Conservation (phyloP, 768 basidiomycete species). For the Lactarius tabidus region DNA sequence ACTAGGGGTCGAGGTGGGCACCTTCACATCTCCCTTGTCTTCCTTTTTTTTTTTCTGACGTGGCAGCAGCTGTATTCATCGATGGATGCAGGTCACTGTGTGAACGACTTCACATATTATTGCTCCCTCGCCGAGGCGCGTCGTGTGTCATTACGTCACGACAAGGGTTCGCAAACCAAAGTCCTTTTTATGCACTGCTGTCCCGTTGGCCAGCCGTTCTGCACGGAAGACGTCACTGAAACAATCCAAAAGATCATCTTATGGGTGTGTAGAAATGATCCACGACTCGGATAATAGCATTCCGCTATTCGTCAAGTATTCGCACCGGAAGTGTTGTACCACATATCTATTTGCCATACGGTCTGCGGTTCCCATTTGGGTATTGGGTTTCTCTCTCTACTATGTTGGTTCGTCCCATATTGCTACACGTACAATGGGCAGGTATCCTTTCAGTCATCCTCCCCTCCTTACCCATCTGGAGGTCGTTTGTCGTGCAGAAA, state of each 20-base stretch:
- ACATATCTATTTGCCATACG: background rate
- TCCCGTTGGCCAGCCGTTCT: constrained; percentile 59
- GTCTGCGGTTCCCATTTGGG: constrained; percentile 13
- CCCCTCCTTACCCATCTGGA: background rate
- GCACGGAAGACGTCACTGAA: constrained; percentile 63
- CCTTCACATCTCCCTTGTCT: background rate
- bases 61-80: constrained; percentile 60
- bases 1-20: constrained; percentile 45
- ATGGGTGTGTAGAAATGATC: constrained; percentile 44
- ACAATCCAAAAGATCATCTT: constrained; percentile 57
- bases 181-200: constrained; percentile 73
- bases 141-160: constrained; percentile 31
- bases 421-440: background rate
- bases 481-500: background rate
- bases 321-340: background rate
- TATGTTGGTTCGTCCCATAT: background rate
- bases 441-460: background rate
- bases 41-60: constrained; percentile 2
- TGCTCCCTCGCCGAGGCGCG: constrained; percentile 66
- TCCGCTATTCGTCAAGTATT: background rate
- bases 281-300: constrained; percentile 10
- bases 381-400: constrained; percentile 1
- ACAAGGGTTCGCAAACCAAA: constrained; percentile 31
- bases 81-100: constrained; percentile 71
- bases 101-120: constrained; percentile 74